Evolutionary conservation across 2,329 filamentous ascomycete species (phyloP).

Genomic region (Aspergillus luchuensis): DNA sequence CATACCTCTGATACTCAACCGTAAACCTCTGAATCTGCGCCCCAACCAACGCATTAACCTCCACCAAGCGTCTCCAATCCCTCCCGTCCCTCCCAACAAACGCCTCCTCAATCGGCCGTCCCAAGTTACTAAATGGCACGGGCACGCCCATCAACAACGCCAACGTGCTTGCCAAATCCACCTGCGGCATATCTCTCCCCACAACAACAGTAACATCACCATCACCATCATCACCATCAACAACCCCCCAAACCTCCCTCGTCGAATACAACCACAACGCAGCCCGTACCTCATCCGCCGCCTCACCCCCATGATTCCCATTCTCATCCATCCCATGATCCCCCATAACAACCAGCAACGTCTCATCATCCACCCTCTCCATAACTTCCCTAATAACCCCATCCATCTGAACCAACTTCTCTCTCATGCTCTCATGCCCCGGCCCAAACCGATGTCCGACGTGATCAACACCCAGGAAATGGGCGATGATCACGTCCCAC

Average conservation of each 20-base stretch:
- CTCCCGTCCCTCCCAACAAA: slow-evolving; percentile 73
- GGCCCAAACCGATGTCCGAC: slow-evolving; percentile 94
- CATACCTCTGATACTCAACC: slow-evolving; percentile 66
- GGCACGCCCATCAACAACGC: slow-evolving; percentile 84
- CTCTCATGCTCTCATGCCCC: slow-evolving; percentile 84
- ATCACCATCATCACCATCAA: not conserved
- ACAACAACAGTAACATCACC: not conserved
- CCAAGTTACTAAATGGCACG: slow-evolving; percentile 93
- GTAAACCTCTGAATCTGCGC: slow-evolving; percentile 90
- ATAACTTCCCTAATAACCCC: slow-evolving; percentile 71
- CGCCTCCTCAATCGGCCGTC: slow-evolving; percentile 86
- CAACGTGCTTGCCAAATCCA: slow-evolving; percentile 90
- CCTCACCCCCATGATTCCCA: slow-evolving; percentile 92
- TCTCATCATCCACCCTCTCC: slow-evolving; percentile 75
- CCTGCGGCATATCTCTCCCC: slow-evolving; percentile 59
- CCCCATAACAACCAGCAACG: slow-evolving; percentile 92
- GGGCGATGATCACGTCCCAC: slow-evolving; percentile 93
- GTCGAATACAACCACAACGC: slow-evolving; percentile 98
- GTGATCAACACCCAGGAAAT: slow-evolving; percentile 93
- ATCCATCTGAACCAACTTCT: slow-evolving; percentile 90
- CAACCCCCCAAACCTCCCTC: slow-evolving; percentile 49
- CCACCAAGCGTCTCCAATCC: slow-evolving; percentile 74
- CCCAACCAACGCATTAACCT: slow-evolving; percentile 72
- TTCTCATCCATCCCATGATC: slow-evolving; percentile 65
- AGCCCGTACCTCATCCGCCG: slow-evolving; percentile 89